Base-by-base conservation (phyloP, 345 rosid genomes). In the Mallotus nudiflorus region DNA sequence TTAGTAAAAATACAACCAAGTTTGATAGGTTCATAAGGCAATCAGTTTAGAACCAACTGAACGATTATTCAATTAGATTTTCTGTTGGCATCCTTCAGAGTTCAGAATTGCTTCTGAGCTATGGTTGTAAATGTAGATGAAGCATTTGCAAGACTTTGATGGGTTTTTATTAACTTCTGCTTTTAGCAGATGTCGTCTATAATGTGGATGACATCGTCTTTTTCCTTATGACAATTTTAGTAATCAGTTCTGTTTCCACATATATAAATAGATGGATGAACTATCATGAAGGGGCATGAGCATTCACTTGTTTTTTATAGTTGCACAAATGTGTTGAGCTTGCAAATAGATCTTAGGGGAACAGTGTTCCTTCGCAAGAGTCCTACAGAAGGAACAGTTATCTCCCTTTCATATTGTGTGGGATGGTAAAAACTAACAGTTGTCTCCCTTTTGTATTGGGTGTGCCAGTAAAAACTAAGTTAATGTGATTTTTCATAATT, bases 91-190 rank as follows among this genome's bases (percentile, higher is more conserved):
- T 40, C 44, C 45, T 8, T 18, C 20, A 8, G 37, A 19, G 6
- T 8, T 18, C 20, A 8, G 37, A 19, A 11, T 18, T 35, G 27
- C 54, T 7, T 12, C 9, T 31, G 29, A 19, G n/a, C 39, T 25
- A 45, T 12, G 40, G n/a, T 52, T 57, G 20, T 62, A 18, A 5
- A 8, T 42, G 40, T 28, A n/a, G 44, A 25, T 25, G 42, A 19
- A 53, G 56, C 67, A 63, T 57, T 66, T 61, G 35, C 29, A 10
- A 67, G 19, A 33, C 25, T n/a, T 28, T n/a, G 22, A 19, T 46
- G 28, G 33, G 46, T 0, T 19, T 22, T 49, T 50, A 44, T 31
- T 18, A 18, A 19, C 40, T 28, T 33, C n/a, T 70, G 66, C 61
- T 44, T 56, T 58, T 22, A 20, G 13, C 28, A 15, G 24, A 19